A percentile compares a stretch with the other conserved stretches of the same genome.
These are phyloP conservation scores for Ilex paraguariensis DNA, from an alignment of 305 asterid species.

Conservation along the genomic window DNA sequence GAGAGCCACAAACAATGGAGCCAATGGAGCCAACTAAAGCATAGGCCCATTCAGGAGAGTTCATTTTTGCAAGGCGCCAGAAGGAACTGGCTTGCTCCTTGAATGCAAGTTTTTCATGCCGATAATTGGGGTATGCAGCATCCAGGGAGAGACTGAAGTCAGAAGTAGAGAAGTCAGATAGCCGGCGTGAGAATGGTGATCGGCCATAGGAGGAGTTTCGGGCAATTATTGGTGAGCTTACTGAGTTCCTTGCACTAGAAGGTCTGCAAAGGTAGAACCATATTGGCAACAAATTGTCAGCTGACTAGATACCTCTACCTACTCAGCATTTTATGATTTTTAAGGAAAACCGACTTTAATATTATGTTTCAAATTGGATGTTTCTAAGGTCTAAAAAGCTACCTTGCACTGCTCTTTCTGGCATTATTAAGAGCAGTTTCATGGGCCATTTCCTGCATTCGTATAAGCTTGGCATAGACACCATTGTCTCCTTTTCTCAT, in stretches of 20 bases:
- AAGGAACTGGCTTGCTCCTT: neutral
- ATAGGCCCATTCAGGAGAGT: neutral
- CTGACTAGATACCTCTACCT: too few relatives aligned
- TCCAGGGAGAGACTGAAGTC: neutral
- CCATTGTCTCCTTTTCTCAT: slow-evolving; percentile 65
- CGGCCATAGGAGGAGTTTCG: neutral
- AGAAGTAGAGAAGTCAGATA: neutral
- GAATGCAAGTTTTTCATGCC: neutral
- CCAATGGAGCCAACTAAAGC: neutral
- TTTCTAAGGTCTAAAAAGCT: neutral
- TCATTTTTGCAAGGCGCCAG: neutral
- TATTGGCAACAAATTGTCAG: too few relatives aligned
- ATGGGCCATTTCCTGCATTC: slow-evolving; percentile 96
- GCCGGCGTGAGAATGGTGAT: neutral
- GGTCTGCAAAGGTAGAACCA: neutral
- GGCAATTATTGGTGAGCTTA: neutral
- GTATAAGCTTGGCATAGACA: slow-evolving; percentile 77
- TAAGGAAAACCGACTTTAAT: too few relatives aligned
- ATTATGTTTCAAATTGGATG: too few relatives aligned
- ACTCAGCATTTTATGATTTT: too few relatives aligned
- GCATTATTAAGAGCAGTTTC: slow-evolving; percentile 83
- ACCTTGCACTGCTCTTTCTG: slow-evolving; percentile 97
- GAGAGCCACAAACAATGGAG: neutral
- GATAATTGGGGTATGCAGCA: neutral
- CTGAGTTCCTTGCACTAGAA: slow-evolving; percentile 1